Evolutionary conservation across 768 basidiomycete species (phyloP), one percentile per base, ranked within the genome.

Genomic region (Atractiella rhizophila): DNA sequence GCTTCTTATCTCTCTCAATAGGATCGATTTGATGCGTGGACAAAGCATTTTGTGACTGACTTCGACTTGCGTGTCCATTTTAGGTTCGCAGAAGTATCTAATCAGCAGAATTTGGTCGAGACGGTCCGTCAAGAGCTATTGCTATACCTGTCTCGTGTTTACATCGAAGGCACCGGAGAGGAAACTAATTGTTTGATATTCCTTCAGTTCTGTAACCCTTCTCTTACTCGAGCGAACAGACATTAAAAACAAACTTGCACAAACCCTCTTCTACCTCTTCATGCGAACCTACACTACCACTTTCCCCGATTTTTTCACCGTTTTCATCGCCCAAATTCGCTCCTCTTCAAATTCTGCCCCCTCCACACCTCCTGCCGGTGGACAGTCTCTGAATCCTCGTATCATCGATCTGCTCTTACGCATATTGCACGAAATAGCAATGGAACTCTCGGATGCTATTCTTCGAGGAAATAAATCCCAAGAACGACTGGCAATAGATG

Each of bases 361-460:
- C 40, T 42, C 47, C 28, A 64, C 72, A 63, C 65, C 38, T 62
- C 63, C 64, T 29, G 64, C 68, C 12, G 62, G 66, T 48, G 28
- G 43, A 28, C 62, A 68, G 29, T 64, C 68, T 20, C 72, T 76
- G 61, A 88, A 86, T 57, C 70, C 70, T 32, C 78, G 86, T 53
- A 69, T 88, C 25, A 77, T 77, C 18, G 66, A 85, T 23, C 68
- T 98, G 43, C 73, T 91, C 57, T 79, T 96, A 57, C 83, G 79
- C 53, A 66, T 94, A 50, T 66, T 98, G 32, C 71, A 78, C 44
- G 91, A 98, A 58, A 86, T 96, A 40, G 86, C 85, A 0, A 78
- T 79, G 11, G 91, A 98, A 59, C 78, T 96, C n/a, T 82, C 82
- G 37, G 91, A 98, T 62, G 77, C 81, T 53, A 71, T 82, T 47